phyloP scores from a whole-genome alignment of 805 yeast genomes.

The Wickerhamiella azyma region DNA sequence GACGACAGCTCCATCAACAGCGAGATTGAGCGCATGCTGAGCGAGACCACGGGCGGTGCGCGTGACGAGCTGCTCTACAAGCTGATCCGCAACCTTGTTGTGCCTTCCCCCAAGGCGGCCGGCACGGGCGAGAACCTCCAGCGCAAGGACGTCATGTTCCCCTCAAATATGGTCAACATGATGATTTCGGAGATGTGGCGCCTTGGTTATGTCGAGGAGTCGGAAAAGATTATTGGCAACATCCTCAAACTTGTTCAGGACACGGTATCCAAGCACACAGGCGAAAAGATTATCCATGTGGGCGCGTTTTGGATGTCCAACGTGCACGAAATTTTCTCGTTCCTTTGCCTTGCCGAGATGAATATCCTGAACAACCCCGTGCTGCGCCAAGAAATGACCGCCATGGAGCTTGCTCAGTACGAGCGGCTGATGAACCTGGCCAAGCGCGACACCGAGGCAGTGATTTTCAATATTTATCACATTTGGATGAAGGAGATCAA shows the following conservation, averaged over 20 bases:
- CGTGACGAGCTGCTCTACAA: slow-evolving; percentile 16
- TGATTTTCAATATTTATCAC: slow-evolving; percentile 86
- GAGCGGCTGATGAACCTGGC: slow-evolving; percentile 79
- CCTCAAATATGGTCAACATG: slow-evolving; percentile 86
- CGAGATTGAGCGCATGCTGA: slow-evolving; percentile 57
- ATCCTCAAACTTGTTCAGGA: slow-evolving; percentile 77
- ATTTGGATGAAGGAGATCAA: slow-evolving; percentile 96
- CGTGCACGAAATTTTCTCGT: slow-evolving; percentile 88
- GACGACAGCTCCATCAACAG: slow-evolving; percentile 38
- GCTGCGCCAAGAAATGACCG: slow-evolving; percentile 71
- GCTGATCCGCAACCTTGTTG: slow-evolving; percentile 65
- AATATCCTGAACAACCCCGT: slow-evolving; percentile 80
- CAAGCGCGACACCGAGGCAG: slow-evolving; percentile 84
- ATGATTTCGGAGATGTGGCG: slow-evolving; percentile 97
- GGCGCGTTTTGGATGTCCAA: slow-evolving; percentile 98
- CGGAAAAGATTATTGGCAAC: slow-evolving; percentile 81
- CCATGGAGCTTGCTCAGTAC: slow-evolving; percentile 80
- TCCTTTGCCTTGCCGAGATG: slow-evolving; percentile 84
- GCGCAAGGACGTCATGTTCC: slow-evolving; percentile 85
- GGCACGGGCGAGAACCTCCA: slow-evolving; percentile 43
- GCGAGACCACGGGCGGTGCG: slow-evolving; percentile 11
- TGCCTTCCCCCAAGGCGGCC: slow-evolving; percentile 77
- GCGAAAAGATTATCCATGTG: slow-evolving; percentile 74
- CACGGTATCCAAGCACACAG: slow-evolving; percentile 64
- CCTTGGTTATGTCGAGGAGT: slow-evolving; percentile 79